phyloP scores from a whole-genome alignment of 176 grass and related monocot genomes.

The Saccharum officinarum region DNA sequence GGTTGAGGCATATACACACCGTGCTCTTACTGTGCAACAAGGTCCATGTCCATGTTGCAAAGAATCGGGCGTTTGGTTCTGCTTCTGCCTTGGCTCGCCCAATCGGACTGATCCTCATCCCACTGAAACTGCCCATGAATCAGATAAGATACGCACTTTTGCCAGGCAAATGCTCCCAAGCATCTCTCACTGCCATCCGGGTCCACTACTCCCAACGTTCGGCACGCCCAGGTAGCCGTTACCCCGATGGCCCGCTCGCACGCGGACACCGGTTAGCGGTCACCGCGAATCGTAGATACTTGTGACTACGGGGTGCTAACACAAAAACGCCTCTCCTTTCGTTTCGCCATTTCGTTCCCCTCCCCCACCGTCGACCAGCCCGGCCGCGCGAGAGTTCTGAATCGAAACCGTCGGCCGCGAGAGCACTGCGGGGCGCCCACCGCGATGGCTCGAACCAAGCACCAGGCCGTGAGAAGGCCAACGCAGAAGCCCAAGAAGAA shows the following conservation, averaged over 20 bases:
- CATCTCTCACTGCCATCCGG: neutral
- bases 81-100: too few species aligned
- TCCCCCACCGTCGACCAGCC: neutral
- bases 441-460: slow-evolving; percentile 30
- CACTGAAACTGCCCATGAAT: neutral
- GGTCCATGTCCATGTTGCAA: too few species aligned
- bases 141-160: neutral
- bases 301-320: neutral
- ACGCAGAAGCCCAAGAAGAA: slow-evolving; percentile 14
- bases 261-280: neutral
- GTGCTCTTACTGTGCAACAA: too few species aligned
- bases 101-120: too few species aligned
- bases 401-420: neutral
- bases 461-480: neutral
- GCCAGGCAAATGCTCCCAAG: too few species aligned
- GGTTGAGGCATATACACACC: too few species aligned
- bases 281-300: neutral
- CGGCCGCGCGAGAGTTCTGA: neutral
- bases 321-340: neutral
- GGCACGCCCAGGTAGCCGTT: neutral
- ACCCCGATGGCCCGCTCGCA: neutral
- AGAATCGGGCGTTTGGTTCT: too few species aligned
- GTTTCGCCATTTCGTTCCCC: neutral
- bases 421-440: neutral
- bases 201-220: neutral